Evolutionary conservation across 257 asterid genomes (phyloP), one percentile per base, ranked within the genome.

Genomic region (Rhazya stricta): DNA sequence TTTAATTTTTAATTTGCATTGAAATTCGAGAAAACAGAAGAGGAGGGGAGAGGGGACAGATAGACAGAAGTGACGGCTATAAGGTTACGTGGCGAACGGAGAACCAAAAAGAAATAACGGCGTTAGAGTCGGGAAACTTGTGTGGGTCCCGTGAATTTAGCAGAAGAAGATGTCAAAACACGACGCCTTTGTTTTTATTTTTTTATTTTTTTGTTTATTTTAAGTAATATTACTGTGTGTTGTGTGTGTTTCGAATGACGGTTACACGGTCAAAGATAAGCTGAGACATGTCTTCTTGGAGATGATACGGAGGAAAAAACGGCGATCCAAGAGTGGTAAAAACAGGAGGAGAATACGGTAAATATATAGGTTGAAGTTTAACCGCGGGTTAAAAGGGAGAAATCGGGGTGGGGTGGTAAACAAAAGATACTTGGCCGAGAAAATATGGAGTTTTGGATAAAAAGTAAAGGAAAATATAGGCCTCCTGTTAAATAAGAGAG

Each of bases 21-120:
- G 6, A 50, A 51, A 23, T 54, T 5, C 11, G 3, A 58, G 37
- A n/a, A 32, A 37, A 21, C n/a, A n/a, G 29, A 45, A 8, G 8
- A 11, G 37, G 5, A 9, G 21, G 41, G 27, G 19, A 29, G 25
- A 15, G 75, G 67, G 30, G 58, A 58, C 43, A 63, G 58, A 58
- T 37, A 63, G 78, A 80, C 71, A 34, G 71, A 29, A 34, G 79
- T 79, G 80, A 84, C 82, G 83, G 81, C 77, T 79, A 78, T 76
- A 70, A 80, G 72, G 72, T 43, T 69, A 73, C 76, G 74, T 57
- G 79, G 74, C 65, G 43, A 53, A 39, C 27, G 29, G 53, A 58
- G 23, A 34, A 21, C 39, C 66, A 67, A 62, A 57, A 25, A n/a
- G 11, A 34, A 29, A 37, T 65, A 57, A 82, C 82, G 82, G 79